Evolutionary conservation across 2,329 filamentous ascomycete species (phyloP), one percentile per base, ranked within the genome.

Genomic region (Hypoxylon sp.): DNA sequence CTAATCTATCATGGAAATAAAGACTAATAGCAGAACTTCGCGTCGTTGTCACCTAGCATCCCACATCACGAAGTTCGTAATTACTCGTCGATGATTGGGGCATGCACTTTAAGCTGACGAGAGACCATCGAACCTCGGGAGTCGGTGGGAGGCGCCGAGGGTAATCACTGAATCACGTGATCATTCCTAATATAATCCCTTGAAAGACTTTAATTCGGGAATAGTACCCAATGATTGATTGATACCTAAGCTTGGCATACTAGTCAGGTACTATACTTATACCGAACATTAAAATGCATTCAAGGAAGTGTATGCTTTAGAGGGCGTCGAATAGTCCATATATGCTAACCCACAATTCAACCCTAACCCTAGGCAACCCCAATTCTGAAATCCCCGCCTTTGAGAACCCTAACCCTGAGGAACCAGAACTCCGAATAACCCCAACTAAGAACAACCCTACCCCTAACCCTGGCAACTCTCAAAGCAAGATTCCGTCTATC

Each of bases 151-250:
- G 3, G 5, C 17, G 5, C 50, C 50, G 50, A 53, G 50, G 34
- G 5, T 52, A 19, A 17, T 32, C 21, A 9, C n/a, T 2, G 25
- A 14, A 11, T 48, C 58, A 60, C 58, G 58, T 60, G 49, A n/a
- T 14, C 1, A n/a, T 11, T 19, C 11, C 5, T 11, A 17, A 21
- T 21, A 43, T 19, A 19, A 43, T 10, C 38, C 38, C 17, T 19
- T 1, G 10, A 38, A 28, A 7, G 25, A 28, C 6, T 28, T 28
- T 28, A 28, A 28, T 28, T 28, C 25, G 25, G 6, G 25, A 28
- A 30, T 23, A 23, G 23, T 23, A 23, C 23, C 23, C 5, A 2
- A 23, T 30, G 28, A 30, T 30, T 9, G 28, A 30, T 30, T 1
- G 28, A 23, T 23, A 23, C 23, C 23, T 23, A n/a, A n/a, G n/a